These are phyloP conservation scores for Penicillium turbatum DNA, from an alignment of 495 filamentous ascomycete species.

Conservation along the genomic window DNA sequence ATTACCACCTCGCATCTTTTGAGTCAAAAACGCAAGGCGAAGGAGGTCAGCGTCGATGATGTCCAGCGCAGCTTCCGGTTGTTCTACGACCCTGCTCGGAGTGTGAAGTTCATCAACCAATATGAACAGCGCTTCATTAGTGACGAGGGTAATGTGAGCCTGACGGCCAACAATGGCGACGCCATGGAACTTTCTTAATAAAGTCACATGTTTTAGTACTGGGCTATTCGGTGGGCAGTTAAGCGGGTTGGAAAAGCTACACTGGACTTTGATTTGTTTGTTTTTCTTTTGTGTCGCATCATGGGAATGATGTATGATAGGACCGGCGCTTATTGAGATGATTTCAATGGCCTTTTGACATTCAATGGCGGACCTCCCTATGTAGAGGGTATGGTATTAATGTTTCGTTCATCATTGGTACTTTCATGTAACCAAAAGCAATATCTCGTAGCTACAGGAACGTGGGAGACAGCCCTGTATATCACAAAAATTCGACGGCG, in stretches of 20 bases:
- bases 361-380: slow-evolving; percentile 20
- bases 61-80: slow-evolving; percentile 89
- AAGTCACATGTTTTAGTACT: slow-evolving; percentile 11
- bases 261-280: slow-evolving; percentile 18
- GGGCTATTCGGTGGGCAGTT: slow-evolving; percentile 17
- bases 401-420: slow-evolving; percentile 3
- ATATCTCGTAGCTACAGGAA: neutral
- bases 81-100: slow-evolving; percentile 85
- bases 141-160: slow-evolving; percentile 72
- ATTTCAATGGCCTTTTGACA: slow-evolving; percentile 24
- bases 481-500: slow-evolving; percentile 57
- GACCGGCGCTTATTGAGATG: slow-evolving; percentile 38
- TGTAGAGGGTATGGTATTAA: slow-evolving; percentile 6
- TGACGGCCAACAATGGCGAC: slow-evolving; percentile 65
- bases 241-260: slow-evolving; percentile 21
- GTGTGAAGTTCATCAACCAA: slow-evolving; percentile 82
- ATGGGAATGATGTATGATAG: slow-evolving; percentile 42
- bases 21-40: slow-evolving; percentile 70
- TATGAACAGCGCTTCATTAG: slow-evolving; percentile 93
- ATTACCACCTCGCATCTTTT: slow-evolving; percentile 90
- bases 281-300: slow-evolving; percentile 32
- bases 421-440: neutral
- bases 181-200: slow-evolving; percentile 76
- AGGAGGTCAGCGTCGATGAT: slow-evolving; percentile 78
- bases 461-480: neutral